A percentile compares a stretch with the other conserved stretches of the same genome.
Evolutionary conservation across 176 grass and related monocot species (phyloP).

Genomic region (Coix lacrymajobi): DNA sequence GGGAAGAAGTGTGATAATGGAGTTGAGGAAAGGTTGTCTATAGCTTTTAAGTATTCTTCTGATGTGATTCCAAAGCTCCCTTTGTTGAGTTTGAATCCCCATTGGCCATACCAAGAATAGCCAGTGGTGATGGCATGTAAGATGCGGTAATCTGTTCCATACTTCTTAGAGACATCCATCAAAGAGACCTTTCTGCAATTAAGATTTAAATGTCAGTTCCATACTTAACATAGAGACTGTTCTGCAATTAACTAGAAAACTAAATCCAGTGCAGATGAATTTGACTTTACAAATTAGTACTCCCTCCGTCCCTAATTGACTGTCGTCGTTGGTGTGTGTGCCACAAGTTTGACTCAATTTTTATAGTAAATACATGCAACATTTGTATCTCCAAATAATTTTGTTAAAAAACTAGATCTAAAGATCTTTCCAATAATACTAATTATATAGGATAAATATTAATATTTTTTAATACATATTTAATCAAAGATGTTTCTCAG

Average conservation of each 20-base stretch:
- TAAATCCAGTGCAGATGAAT: neutral
- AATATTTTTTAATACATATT: too few species aligned
- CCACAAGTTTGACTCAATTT: too few species aligned
- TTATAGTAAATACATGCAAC: too few species aligned
- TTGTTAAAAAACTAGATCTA: too few species aligned
- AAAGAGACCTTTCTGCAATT: slow-evolving; percentile 61
- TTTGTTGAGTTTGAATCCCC: slow-evolving; percentile 64
- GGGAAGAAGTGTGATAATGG: slow-evolving; percentile 44
- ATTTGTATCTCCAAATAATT: too few species aligned
- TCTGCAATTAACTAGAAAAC: neutral
- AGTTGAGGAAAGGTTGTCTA: slow-evolving; percentile 36
- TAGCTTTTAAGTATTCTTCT: slow-evolving; percentile 43
- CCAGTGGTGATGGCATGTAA: slow-evolving; percentile 45
- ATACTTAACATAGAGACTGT: neutral
- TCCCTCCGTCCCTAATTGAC: too few species aligned
- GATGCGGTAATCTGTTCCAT: slow-evolving; percentile 45
- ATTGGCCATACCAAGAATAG: slow-evolving; percentile 62
- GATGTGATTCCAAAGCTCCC: slow-evolving; percentile 66
- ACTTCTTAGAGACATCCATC: slow-evolving; percentile 72
- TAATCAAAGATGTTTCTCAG: too few species aligned
- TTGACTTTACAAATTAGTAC: neutral
- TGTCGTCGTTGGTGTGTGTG: too few species aligned
- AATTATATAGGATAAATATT: too few species aligned
- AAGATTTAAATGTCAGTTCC: neutral
- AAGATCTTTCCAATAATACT: too few species aligned